Evolutionary conservation across 768 basidiomycete genomes (phyloP).

Genomic region (Xerocomus spinulosus): DNA sequence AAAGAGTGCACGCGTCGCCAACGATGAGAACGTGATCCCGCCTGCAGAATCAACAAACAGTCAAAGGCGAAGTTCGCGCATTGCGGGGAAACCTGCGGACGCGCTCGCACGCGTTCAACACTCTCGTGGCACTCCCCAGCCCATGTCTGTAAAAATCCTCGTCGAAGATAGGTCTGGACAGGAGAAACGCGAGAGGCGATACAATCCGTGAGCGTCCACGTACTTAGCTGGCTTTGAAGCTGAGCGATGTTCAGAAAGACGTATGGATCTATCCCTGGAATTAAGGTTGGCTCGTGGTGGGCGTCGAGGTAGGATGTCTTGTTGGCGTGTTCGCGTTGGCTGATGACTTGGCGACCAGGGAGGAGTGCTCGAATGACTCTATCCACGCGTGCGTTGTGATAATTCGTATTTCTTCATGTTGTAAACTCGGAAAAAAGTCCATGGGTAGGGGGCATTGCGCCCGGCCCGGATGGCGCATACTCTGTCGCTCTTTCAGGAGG

Average conservation of each 20-base stretch:
- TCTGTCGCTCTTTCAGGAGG: constrained; percentile 88
- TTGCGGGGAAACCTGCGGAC: constrained; percentile 53
- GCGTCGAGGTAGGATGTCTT: constrained; percentile 46
- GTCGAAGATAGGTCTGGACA: constrained; percentile 34
- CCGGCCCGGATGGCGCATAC: constrained; percentile 63
- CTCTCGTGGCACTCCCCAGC: constrained; percentile 30
- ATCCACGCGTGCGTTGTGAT: constrained; percentile 72
- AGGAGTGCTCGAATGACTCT: constrained; percentile 68
- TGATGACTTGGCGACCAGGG: constrained; percentile 27
- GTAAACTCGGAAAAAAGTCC: constrained; percentile 45
- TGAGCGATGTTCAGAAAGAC: constrained; percentile 48
- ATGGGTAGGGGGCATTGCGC: constrained; percentile 74
- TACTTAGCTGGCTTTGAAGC: constrained; percentile 19
- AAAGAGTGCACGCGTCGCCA: constrained; percentile 6
- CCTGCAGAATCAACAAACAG: constrained; percentile 11
- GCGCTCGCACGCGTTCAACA: constrained; percentile 39
- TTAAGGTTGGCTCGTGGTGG: constrained; percentile 84
- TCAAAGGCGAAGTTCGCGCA: constrained; percentile 64
- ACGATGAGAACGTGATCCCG: constrained; percentile 19
- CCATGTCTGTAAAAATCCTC: constrained; percentile 37
- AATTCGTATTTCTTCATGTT: neutral
- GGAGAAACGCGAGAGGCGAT: constrained; percentile 28
- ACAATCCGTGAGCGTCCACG: constrained; percentile 28
- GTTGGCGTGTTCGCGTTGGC: neutral
- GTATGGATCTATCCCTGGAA: constrained; percentile 75